phyloP scores from a whole-genome alignment of 371 early-diverging fungal species.

The Mortierella sp. region DNA sequence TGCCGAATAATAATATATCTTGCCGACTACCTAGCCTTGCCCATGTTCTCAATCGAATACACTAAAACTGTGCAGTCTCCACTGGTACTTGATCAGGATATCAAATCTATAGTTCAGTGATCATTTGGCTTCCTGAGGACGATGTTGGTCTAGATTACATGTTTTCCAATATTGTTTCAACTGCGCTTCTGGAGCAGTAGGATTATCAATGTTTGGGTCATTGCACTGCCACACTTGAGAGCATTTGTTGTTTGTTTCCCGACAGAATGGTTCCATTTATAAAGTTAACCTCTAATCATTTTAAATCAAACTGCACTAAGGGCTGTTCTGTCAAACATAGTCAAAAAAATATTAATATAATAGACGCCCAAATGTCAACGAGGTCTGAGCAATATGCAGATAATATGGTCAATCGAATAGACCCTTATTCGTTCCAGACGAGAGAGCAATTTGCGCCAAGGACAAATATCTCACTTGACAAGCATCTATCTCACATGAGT shows the following conservation, averaged over 20 bases:
- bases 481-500: not conserved
- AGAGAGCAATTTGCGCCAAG: no score
- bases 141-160: not conserved
- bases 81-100: not conserved
- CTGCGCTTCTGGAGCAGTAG: not conserved
- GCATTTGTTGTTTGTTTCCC: constrained; percentile 8
- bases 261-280: not conserved
- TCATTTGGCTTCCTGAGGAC: not conserved
- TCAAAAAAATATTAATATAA: not conserved
- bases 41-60: no score
- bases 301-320: not conserved
- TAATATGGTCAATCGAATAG: not conserved
- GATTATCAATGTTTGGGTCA: constrained; percentile 4
- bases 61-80: not conserved
- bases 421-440: not conserved
- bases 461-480: not conserved
- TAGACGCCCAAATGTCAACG: not conserved
- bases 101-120: no score
- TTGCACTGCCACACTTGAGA: constrained; percentile 27
- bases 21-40: not conserved
- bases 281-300: not conserved
- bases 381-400: not conserved
- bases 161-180: not conserved
- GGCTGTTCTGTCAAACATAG: no score
- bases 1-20: no score